Percentiles rank a stretch among this genome's conserved stretches.
phyloP scores from a whole-genome alignment of 176 grass and related monocot genomes.

The Ampelocalamus luodianensis region DNA sequence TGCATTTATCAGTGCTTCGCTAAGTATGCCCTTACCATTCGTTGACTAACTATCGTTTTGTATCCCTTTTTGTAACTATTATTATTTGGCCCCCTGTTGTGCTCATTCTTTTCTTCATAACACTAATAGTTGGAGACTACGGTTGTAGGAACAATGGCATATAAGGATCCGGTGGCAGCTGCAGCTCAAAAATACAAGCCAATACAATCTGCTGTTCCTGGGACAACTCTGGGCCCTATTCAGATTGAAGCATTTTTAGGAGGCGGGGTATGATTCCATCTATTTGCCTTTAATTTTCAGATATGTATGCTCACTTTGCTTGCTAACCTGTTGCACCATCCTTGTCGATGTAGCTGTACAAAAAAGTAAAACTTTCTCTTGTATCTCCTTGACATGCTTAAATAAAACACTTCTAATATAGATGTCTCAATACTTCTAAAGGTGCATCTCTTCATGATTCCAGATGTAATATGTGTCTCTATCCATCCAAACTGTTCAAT shows the following conservation, averaged over 20 bases:
- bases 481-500: not conserved
- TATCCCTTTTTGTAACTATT: not conserved
- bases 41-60: not conserved
- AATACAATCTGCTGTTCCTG: conserved; percentile 95
- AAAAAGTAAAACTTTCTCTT: not conserved
- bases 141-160: conserved; percentile 76
- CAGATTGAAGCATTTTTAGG: conserved; percentile 90
- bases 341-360: not conserved
- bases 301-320: not conserved
- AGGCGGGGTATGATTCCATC: conserved; percentile 62
- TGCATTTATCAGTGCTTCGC: conserved; percentile 90
- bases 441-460: no score
- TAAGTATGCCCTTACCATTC: conserved; percentile 63
- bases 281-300: conserved; percentile 24
- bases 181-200: conserved; percentile 98
- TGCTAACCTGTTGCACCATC: not conserved
- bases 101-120: not conserved
- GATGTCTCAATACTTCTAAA: not conserved
- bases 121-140: conserved; percentile 10
- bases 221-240: conserved; percentile 95
- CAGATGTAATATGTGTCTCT: not conserved
- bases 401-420: not conserved
- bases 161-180: conserved; percentile 86
- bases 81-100: not conserved
- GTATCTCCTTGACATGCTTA: not conserved